phyloP scores from a whole-genome alignment of 140 eudicot genomes.

The Senecio squalidus region DNA sequence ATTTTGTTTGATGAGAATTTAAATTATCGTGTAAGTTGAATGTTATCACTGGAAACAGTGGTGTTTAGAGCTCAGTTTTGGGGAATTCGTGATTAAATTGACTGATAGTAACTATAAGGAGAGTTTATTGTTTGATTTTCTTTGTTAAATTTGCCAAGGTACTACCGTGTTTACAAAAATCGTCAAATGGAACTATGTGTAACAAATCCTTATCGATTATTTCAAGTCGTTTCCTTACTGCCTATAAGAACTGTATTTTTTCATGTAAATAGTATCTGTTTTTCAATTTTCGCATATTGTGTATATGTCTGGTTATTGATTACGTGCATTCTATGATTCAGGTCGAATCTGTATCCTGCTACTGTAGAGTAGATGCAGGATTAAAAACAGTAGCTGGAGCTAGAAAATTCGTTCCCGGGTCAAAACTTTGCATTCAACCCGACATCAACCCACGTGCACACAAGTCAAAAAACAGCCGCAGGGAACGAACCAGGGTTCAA shows the following conservation, averaged over 20 bases:
- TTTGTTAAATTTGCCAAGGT: slow-evolving; percentile 3
- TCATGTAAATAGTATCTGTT: background rate
- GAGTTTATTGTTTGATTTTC: background rate
- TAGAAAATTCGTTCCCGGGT: slow-evolving; percentile 91
- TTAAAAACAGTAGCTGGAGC: slow-evolving; percentile 97
- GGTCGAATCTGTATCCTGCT: slow-evolving; percentile 98
- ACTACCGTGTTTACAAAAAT: no score
- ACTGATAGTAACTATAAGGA: background rate
- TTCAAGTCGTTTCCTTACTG: background rate
- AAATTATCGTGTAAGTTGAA: background rate
- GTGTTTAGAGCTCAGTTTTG: background rate
- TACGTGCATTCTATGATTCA: no score
- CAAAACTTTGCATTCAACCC: slow-evolving; percentile 93
- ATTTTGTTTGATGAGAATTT: slow-evolving; percentile 13
- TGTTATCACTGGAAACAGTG: background rate
- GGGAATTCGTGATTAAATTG: background rate
- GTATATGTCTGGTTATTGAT: background rate
- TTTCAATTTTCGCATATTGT: background rate
- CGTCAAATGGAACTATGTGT: background rate
- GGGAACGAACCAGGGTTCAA: slow-evolving; percentile 75
- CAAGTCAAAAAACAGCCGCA: slow-evolving; percentile 66
- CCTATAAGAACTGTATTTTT: background rate
- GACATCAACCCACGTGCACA: slow-evolving; percentile 98
- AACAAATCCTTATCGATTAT: background rate
- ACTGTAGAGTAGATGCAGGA: slow-evolving; percentile 92